Evolutionary conservation across 2,329 filamentous ascomycete species (phyloP), one percentile per base, ranked within the genome.

Genomic region (Chaetothyriales sp.): DNA sequence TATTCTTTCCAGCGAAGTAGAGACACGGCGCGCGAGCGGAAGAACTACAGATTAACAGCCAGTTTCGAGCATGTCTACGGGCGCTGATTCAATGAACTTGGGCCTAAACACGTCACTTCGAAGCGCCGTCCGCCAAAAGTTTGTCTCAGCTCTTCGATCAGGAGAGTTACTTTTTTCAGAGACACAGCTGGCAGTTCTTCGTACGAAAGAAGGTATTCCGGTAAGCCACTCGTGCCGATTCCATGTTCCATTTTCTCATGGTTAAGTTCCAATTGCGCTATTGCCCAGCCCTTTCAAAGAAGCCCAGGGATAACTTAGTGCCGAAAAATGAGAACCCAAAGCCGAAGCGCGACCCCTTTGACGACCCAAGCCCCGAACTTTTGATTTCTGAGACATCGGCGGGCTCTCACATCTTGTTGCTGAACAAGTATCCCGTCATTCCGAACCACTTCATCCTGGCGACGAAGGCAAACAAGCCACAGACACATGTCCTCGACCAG

Each of bases 361-460:
- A 69, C 46, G 62, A 70, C 48, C 72, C 72, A 4, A 62, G 67
- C 0, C 54, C 61, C 18, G 70, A 70, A 18, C 64, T 74, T 13
- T 59, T 73, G 46, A 60, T 74, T 51, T 63, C 70, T 18, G 61
- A 65, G 19, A 64, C 72, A 43, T 69, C 70, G 1, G 60, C 62
- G 4, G 65, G 67, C 4, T 64, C 65, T 1, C 67, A 73, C 59
- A 60, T 62, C 22, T 60, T 74, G 37, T 67, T 74, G 20, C 55
- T 74, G 51, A 74, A 74, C 56, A 74, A 74, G 56, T 74, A 66
- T 55, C 72, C 72, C 7, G 68, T 74, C 4, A 74, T 74, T 13
- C 64, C 65, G 5, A 68, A 73, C 50, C 72, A 74, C 56, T 74
- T 73, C 58, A 73, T 74, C 47, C 65, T 74, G 46, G 68, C 71